phyloP scores from a whole-genome alignment of 805 yeast genomes.

The Metschnikowia rubicola region DNA sequence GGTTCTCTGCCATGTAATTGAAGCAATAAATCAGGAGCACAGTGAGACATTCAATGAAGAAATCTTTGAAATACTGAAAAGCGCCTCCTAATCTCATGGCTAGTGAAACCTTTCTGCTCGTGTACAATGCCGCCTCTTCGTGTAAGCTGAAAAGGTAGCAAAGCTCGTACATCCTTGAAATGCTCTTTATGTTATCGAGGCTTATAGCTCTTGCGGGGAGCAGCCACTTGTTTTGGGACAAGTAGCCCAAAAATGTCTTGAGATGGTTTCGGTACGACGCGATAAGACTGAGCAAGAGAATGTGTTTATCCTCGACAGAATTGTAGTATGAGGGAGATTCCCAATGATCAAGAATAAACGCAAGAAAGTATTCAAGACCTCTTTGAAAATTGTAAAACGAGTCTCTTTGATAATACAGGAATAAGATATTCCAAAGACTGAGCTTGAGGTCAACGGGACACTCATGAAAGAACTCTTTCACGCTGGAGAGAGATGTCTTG shows the following conservation, averaged over 20 bases:
- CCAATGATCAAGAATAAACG: constrained; percentile 40
- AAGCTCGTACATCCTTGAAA: constrained; percentile 36
- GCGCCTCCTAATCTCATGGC: constrained; percentile 42
- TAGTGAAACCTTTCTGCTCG: constrained; percentile 39
- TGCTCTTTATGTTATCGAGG: constrained; percentile 17
- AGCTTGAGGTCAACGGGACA: constrained; percentile 67
- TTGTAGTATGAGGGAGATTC: constrained; percentile 17
- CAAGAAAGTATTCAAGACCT: constrained; percentile 53
- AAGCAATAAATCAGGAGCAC: constrained; percentile 38
- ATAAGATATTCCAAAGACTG: constrained; percentile 71
- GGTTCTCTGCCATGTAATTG: constrained; percentile 2
- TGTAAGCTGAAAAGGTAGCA: constrained; percentile 49
- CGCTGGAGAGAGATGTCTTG: constrained; percentile 38
- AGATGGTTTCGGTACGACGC: constrained; percentile 54
- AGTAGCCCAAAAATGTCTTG: constrained; percentile 28
- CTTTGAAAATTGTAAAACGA: constrained; percentile 34
- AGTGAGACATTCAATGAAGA: constrained; percentile 37
- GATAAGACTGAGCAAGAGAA: constrained; percentile 45
- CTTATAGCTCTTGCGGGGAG: constrained; percentile 11
- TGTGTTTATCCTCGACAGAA: constrained; percentile 33
- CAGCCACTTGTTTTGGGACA: constrained; percentile 34
- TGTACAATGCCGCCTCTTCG: constrained; percentile 47
- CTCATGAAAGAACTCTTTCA: constrained; percentile 55
- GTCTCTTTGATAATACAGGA: constrained; percentile 47
- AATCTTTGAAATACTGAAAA: constrained; percentile 44